Evolutionary conservation across 179 eudicot genomes (phyloP), one percentile per base, ranked within the genome.

Genomic region (Beta corolliflora): DNA sequence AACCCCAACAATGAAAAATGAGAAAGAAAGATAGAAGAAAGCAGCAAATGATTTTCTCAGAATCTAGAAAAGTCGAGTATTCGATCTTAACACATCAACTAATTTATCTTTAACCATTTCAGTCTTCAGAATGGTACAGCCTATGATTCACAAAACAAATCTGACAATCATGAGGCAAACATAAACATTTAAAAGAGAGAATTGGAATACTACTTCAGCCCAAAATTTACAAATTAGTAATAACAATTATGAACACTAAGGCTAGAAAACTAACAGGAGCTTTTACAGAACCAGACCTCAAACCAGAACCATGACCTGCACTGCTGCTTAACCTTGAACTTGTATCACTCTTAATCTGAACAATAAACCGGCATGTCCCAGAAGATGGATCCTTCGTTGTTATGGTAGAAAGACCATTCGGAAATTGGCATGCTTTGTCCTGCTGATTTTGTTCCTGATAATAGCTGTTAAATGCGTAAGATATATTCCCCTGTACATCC

Each of bases 381-480:
- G 52, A 61, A 7, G 89, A 87, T 9, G 89, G 87, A 45, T 87
- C 85, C 69, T 77, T 80, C 0, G 83, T 87, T 16, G 87, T 87
- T 46, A 87, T 48, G 0, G n/a, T 7, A 25, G 87, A 84, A 21
- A 84, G 78, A 7, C 83, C 78, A 31, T 84, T 76, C 0, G 89
- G 83, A n/a, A 87, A 87, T 44, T 80, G 71, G 41, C 89, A 87
- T 13, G 89, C 89, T 6, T 55, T 82, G n/a, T 84, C 85, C 21
- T 64, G 44, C 75, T 87, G 89, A 19, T 87, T 71, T 44, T 84
- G 81, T 54, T 67, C 61, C 80, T 87, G 89, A 87, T 84, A 87
- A 64, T 87, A 95, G 83, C 89, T 95, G 71, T 95, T 95, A 58
- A 87, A 95, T 3, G 98, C 98, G 29, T 91, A 95, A 8, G 98